Evolutionary conservation across 805 yeast genomes (phyloP).

Genomic region (Metschnikowia sp.): DNA sequence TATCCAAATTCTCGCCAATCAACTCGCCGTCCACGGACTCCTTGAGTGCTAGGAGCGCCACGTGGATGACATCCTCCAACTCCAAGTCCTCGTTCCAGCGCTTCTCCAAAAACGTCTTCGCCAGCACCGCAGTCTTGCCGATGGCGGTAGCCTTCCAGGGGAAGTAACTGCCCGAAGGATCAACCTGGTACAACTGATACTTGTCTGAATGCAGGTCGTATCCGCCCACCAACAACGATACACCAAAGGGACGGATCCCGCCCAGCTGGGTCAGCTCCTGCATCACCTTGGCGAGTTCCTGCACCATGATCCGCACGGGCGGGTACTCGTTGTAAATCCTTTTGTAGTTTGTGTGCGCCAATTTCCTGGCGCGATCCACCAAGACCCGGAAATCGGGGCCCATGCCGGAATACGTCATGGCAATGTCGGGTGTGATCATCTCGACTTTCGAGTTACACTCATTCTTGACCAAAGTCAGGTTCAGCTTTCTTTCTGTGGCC

Average conservation of each 20-base stretch:
- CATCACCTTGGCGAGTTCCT: conserved; percentile 93
- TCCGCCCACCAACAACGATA: conserved; percentile 90
- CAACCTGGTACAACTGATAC: conserved; percentile 90
- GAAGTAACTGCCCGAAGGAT: conserved; percentile 95
- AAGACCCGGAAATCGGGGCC: conserved; percentile 97
- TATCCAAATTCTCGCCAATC: conserved; percentile 94
- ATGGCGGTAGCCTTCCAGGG: conserved; percentile 99
- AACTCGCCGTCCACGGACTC: conserved; percentile 98
- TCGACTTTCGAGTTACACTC: conserved; percentile 78
- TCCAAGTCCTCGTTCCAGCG: conserved; percentile 98
- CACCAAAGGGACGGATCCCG: conserved; percentile 99
- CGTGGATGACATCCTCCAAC: conserved; percentile 96
- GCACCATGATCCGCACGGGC: conserved; percentile 89
- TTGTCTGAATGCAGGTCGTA: conserved; percentile 69
- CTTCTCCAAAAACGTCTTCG: conserved; percentile 94
- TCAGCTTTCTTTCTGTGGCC: conserved; percentile 92
- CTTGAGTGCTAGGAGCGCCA: conserved; percentile 87
- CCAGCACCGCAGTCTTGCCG: conserved; percentile 94
- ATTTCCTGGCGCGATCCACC: conserved; percentile 89
- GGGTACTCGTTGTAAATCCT: conserved; percentile 95
- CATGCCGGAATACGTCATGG: conserved; percentile 97
- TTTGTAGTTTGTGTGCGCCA: conserved; percentile 89
- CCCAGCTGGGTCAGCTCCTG: conserved; percentile 99
- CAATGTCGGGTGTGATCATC: conserved; percentile 88
- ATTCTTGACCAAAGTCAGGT: conserved; percentile 70